phyloP scores from a whole-genome alignment of 2,329 filamentous ascomycete species.

The Diaporthe citriasiana region DNA sequence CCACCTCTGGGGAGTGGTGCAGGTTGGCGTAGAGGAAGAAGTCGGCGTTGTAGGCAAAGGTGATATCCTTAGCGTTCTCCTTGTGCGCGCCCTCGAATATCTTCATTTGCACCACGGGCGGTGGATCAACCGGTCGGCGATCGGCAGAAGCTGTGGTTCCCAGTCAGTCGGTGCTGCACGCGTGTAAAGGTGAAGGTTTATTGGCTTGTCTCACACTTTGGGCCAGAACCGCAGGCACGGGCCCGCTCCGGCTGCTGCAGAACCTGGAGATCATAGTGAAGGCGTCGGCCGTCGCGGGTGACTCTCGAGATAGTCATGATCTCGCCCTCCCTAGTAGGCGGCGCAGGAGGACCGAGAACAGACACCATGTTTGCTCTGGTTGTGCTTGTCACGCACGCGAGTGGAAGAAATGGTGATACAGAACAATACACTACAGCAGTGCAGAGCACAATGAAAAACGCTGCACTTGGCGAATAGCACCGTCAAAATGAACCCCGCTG shows the following conservation, averaged over 20 bases:
- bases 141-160: constrained; percentile 79
- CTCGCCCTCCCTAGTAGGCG: constrained; percentile 40
- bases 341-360: constrained; percentile 38
- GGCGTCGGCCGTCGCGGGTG: constrained; percentile 81
- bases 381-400: constrained; percentile 1
- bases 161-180: constrained; percentile 41
- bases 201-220: constrained; percentile 80
- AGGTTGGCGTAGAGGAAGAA: constrained; percentile 97
- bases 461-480: neutral
- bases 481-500: constrained; percentile 1
- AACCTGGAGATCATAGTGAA: constrained; percentile 87
- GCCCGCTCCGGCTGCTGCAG: constrained; percentile 96
- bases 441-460: neutral
- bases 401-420: constrained; percentile 6
- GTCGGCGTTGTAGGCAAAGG: constrained; percentile 94
- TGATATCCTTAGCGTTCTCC: constrained; percentile 77
- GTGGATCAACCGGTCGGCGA: constrained; percentile 92
- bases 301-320: constrained; percentile 49
- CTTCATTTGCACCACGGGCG: constrained; percentile 91
- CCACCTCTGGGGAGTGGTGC: constrained; percentile 86
- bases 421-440: neutral
- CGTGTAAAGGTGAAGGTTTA: constrained; percentile 46
- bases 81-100: constrained; percentile 81
- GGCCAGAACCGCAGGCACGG: constrained; percentile 93
- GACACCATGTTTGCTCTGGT: constrained; percentile 33